Conservation (phyloP, 164 flowering plant species). For the Vitis rupestris region DNA sequence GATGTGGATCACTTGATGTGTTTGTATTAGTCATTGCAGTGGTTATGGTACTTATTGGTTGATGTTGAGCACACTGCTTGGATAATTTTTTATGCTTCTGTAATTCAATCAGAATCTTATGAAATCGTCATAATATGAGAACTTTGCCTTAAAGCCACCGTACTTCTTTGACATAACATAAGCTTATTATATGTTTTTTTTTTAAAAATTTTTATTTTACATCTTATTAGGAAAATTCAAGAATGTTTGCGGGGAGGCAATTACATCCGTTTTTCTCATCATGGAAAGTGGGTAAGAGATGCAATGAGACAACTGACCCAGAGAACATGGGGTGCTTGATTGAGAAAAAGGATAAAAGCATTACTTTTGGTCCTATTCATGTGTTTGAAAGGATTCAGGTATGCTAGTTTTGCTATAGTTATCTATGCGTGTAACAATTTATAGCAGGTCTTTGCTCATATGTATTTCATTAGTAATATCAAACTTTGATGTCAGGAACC, state of each 20-base stretch:
- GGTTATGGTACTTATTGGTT: too few relatives aligned
- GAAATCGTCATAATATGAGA: too few relatives aligned
- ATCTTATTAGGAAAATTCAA: constrained; percentile 73
- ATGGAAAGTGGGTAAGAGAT: constrained; percentile 50
- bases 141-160: too few relatives aligned
- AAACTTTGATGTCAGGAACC: background rate
- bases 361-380: constrained; percentile 59
- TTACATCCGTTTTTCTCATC: constrained; percentile 85
- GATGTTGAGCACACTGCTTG: too few relatives aligned
- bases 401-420: constrained; percentile 8
- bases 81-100: background rate
- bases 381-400: constrained; percentile 71
- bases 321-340: constrained; percentile 24
- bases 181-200: background rate
- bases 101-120: background rate
- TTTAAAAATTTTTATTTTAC: background rate
- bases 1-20: too few relatives aligned
- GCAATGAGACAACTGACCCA: constrained; percentile 33
- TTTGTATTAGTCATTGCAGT: too few relatives aligned
- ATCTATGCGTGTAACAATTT: background rate
- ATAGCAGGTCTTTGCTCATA: background rate
- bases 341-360: constrained; percentile 27
- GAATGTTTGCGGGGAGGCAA: constrained; percentile 69
- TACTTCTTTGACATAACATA: too few relatives aligned
- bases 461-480: background rate